Base-by-base conservation (phyloP, 441 rosid species). In the Brassica hybrid region DNA sequence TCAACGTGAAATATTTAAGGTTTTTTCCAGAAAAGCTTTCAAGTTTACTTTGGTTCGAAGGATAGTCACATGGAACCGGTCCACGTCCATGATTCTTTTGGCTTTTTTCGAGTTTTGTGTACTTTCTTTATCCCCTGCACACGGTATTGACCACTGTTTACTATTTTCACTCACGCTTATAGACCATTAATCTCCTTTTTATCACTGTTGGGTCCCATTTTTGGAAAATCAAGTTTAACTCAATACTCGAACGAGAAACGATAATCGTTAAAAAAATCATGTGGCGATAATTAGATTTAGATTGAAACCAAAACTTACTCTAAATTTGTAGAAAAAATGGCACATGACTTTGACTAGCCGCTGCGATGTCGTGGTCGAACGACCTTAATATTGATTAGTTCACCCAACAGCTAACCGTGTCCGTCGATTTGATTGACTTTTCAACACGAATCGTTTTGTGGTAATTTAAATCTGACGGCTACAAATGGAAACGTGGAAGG, bases 341-440 rank as follows among this genome's bases (percentile, higher is more conserved):
- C 58, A 78, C 65, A 74, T 74, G 79, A 74, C 3, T 62, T 56
- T 45, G 67, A 63, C 52, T 27, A 64, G 72, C 67, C 75, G 71
- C 34, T 78, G 71, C 38, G 11, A 36, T 25, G 81, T 78, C 81
- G 38, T 67, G 66, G 45, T 68, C 81, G 61, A 71, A 8, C 11
- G 67, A 57, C 80, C 73, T 61, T 52, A 67, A 18, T 10, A 21
- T 60, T 67, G 59, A 66, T 36, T 9, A 43, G 23, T 12, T 79
- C 71, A 74, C 6, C 56, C 13, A 74, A 52, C 76, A 74, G 59
- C 78, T 68, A 17, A 79, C 32, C 67, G 56, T 8, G 54, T 34
- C 75, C 82, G 82, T 79, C 57, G 82, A 11, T 79, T 79, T 79
- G 45, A 16, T 69, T 79, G 82, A 79, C 79, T 74, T 38, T 41